phyloP scores from a whole-genome alignment of 2,329 filamentous ascomycete genomes.

The Botrytis pseudocinerea region DNA sequence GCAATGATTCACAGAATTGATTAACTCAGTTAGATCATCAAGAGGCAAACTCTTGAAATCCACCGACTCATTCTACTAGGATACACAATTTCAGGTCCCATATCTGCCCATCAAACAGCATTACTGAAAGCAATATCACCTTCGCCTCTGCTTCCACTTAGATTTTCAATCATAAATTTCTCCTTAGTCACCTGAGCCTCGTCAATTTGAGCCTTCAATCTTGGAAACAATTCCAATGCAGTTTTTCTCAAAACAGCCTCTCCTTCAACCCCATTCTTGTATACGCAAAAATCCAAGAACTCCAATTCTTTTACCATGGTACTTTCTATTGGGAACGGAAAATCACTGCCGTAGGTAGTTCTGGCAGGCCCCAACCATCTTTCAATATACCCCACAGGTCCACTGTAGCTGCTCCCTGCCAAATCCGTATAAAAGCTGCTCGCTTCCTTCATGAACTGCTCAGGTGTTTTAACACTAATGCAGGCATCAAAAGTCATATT shows the following conservation, averaged over 20 bases:
- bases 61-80: not conserved
- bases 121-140: too few species aligned
- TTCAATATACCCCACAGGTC: not conserved
- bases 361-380: not conserved
- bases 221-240: conserved; percentile 1
- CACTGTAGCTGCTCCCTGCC: not conserved
- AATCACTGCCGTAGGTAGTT: conserved; percentile 8
- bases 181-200: not conserved
- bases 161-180: too few species aligned
- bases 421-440: conserved; percentile 6
- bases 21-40: not conserved
- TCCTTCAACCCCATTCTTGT: not conserved
- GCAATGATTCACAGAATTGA: not conserved
- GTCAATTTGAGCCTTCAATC: conserved; percentile 1
- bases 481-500: not conserved
- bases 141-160: not conserved
- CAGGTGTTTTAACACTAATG: not conserved
- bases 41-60: not conserved
- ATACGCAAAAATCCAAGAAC: not conserved
- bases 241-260: not conserved
- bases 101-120: not conserved
- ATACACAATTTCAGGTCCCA: too few species aligned
- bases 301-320: not conserved
- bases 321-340: not conserved
- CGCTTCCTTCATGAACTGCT: conserved; percentile 12